Percentiles rank a stretch among this genome's conserved stretches.
These are phyloP conservation scores for Solanum hybrid DNA, from an alignment of 305 asterid species.

Conservation along the genomic window DNA sequence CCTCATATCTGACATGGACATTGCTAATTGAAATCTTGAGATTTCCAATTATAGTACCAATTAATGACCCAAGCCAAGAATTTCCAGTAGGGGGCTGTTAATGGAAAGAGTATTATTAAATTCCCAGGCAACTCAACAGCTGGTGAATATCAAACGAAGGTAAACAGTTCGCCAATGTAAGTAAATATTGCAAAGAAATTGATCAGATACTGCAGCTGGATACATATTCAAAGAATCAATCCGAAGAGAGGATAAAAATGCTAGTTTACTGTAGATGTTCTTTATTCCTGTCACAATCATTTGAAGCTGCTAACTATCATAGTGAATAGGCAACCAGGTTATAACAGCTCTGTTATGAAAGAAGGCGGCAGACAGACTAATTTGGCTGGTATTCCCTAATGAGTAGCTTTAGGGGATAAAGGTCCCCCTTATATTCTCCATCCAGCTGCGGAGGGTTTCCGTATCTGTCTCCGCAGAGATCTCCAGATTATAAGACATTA, in stretches of 20 bases:
- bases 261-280: neutral
- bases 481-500: neutral
- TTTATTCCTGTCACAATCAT: neutral
- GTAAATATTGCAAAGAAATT: constrained; percentile 2
- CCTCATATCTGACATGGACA: constrained; percentile 93
- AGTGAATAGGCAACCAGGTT: neutral
- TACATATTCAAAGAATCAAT: neutral
- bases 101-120: constrained; percentile 10
- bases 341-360: neutral
- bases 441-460: neutral
- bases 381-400: neutral
- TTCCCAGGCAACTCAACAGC: constrained; percentile 12
- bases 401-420: neutral
- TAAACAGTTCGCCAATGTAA: neutral
- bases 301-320: neutral
- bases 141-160: constrained; percentile 2
- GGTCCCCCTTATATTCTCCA: neutral
- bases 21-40: constrained; percentile 94
- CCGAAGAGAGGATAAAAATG: neutral
- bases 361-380: neutral
- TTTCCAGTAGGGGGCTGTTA: constrained; percentile 82
- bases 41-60: constrained; percentile 87
- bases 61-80: constrained; percentile 97
- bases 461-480: neutral
- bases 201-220: constrained; percentile 1